Evolutionary conservation across 2,329 filamentous ascomycete species (phyloP), one percentile per base, ranked within the genome.

Genomic region (Colletotrichum scovillei): DNA sequence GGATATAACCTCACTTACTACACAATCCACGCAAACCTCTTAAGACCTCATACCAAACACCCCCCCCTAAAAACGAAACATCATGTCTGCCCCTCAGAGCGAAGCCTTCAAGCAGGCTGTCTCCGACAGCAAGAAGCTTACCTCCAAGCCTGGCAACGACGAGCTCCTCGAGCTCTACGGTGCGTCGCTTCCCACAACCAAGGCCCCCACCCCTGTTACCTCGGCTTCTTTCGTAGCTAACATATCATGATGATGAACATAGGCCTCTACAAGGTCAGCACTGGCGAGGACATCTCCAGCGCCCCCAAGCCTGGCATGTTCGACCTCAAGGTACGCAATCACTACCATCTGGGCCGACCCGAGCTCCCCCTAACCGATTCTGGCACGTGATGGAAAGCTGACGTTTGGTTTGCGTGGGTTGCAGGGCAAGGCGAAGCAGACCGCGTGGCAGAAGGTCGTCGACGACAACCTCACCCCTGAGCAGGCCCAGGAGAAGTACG

Each of bases 381-480:
- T 66, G 55, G 53, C 67, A 57, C 32, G 35, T 46, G 56, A 67
- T 32, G 28, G 19, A 57, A 57, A 28, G 24, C 62, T 69, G 60
- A 76, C 38, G 22, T 46, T 32, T 26, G 32, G 35, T 53, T 53
- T 26, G 11, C 30, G 76, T 26, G 14, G 28, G 76, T 65, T 64
- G 77, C 78, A 95, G 93, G 91, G 87, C 85, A 97, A 97, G 86
- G 91, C 91, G 79, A 97, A 97, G 89, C 90, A 92, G 86, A 89
- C 87, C 78, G 91, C 92, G 67, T 98, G 95, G 95, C 86, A 94
- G 84, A 88, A 91, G 80, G 79, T 91, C 75, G 89, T 90, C 79
- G 89, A 95, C 74, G 88, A 91, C 73, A 90, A 88, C 63, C 81
- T 91, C 77, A 90, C 88, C 74, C 80, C 89, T 74, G 88, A 92